Base-by-base conservation (phyloP, 2,329 filamentous ascomycete species). In the Aspergillus sp. region DNA sequence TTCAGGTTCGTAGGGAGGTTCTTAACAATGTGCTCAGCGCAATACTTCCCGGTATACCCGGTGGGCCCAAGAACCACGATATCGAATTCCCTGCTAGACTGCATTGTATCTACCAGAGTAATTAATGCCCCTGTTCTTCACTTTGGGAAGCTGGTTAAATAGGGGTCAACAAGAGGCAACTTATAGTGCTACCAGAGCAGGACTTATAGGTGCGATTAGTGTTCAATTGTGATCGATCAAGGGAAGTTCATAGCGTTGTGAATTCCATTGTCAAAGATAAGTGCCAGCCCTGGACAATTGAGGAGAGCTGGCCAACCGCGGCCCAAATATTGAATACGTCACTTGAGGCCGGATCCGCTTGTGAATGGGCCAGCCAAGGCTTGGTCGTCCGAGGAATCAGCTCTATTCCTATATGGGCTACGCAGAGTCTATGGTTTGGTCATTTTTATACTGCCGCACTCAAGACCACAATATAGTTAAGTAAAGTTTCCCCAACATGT, bases 31-130 rank as follows among this genome's bases (percentile, higher is more conserved):
- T 95, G 86, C 72, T 96, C 87, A 27, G 88, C 87, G 2, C 86
- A 86, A 64, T 90, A 81, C 63, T 85, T 87, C 40, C 93, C 93
- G 0, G 93, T 97, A 75, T 96, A 96, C 27, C 93, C 93, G 71
- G 83, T 88, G 9, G 88, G 86, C 24, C 88, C 88, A 19, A 89
- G 80, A 35, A 90, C 77, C 44, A 90, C 77, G 49, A 89, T 73
- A 65, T 90, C 87, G 68, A 89, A 90, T 66, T 84, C 74, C 52
- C 79, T 79, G 56, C 69, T 66, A 54, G 75, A 68, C 47, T 76
- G 65, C 78, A 80, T 81, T 31, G 45, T 33, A 23, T 47, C 17
- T 35, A 48, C 40, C 40, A 35, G n/a, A 9, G 31, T 37, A n/a
- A 37, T 37, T 37, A n/a, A 37, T 37, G 35, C 15, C 15, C 9